Conservation (phyloP, 176 grass and related monocot genomes). For the Oryza longistaminata region DNA sequence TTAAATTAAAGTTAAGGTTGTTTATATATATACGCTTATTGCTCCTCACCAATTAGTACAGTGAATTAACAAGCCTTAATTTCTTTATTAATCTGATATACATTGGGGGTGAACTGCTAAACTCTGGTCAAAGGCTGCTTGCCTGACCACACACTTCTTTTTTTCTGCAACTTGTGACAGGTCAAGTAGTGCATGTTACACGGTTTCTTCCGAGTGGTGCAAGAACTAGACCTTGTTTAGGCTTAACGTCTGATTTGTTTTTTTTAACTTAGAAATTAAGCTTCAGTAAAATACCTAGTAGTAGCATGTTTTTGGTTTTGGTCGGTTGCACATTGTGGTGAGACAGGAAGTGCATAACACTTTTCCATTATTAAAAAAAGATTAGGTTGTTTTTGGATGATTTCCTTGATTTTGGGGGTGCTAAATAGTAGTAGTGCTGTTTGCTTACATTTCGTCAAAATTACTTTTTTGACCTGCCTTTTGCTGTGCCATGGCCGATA, state of each 20-base stretch:
- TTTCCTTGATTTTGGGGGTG: neutral
- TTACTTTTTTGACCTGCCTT: slow-evolving; percentile 35
- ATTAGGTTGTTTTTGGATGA: neutral
- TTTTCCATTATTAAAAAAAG: neutral
- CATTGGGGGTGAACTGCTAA: neutral
- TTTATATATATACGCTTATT: neutral
- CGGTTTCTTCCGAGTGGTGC: neutral
- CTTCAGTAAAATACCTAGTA: neutral
- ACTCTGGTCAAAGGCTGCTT: slow-evolving; percentile 44
- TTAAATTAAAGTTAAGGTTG: neutral
- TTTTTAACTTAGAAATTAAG: neutral
- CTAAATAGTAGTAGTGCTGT: neutral
- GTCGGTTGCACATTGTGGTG: neutral
- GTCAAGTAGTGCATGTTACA: neutral
- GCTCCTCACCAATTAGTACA: neutral
- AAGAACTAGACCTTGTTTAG: neutral
- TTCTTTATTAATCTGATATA: neutral
- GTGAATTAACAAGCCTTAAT: slow-evolving; percentile 18
- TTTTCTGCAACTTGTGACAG: slow-evolving; percentile 29
- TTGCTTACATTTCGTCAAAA: slow-evolving; percentile 24
- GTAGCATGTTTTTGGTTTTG: slow-evolving; percentile 13
- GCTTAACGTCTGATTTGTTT: neutral
- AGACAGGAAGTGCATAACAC: neutral
- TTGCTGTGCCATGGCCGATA: slow-evolving; percentile 2
- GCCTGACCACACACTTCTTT: slow-evolving; percentile 28